Base-by-base conservation (phyloP, 1,139 yeast species). In the Pichia sp. region DNA sequence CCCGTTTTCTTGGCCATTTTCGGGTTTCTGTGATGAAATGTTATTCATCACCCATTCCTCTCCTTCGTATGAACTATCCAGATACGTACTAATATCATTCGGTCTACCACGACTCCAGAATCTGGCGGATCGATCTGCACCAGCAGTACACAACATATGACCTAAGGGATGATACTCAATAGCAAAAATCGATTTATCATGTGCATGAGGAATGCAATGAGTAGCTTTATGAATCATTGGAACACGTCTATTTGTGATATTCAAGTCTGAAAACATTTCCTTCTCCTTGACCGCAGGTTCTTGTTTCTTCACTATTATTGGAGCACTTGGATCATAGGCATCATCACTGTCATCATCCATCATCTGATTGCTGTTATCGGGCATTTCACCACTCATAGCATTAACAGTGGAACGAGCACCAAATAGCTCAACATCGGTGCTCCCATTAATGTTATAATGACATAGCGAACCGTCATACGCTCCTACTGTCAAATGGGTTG, bases 101-200 rank as follows among this genome's bases (percentile, higher is more conserved):
- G 97, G 97, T 59, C 95, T 72, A 1, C 95, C 85, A 44, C 98
- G 72, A 34, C 92, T 81, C 98, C 98, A 92, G 65, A 92, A 86
- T 50, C 97, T 68, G n/a, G 95, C 87, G 10, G 94, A 80, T 59
- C 94, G 77, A 64, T 92, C 98, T 49, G 94, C 88, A 29, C 97
- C 92, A 0, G 97, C 97, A 16, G 96, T 81, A 49, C 95, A 83
- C 40, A 92, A 70, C 45, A 90, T 69, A 64, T 92, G 97, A 2
- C 98, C 98, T 57, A 86, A 70, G 3, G 97, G 97, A 64, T 90
- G 97, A 59, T 88, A 92, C 54, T 90, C 94, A 50, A 92, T 65
- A 3, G 95, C 79, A 66, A 92, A 88, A 43, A 92, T 81, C 4
- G 96, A 94, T 66, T 85, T 85, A 59, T 90, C 97, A 61, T 92